Conservation (phyloP, 352 stramenopile species). For the Phytophthora parvispora region DNA sequence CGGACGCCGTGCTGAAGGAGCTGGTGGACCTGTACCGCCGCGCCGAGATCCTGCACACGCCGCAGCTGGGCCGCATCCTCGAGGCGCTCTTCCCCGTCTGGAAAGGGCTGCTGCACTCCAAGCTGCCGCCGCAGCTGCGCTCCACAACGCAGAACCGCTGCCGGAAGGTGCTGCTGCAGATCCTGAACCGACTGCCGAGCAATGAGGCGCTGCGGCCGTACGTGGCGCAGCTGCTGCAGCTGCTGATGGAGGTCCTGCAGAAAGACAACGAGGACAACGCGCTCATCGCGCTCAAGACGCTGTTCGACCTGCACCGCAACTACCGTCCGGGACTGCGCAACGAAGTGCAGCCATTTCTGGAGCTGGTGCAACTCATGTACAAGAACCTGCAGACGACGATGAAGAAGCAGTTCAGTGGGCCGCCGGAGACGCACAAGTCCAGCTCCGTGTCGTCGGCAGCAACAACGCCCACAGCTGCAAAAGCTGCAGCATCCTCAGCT, state of each 20-base stretch:
- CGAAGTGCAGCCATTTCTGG: constrained; percentile 92
- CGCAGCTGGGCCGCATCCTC: constrained; percentile 92
- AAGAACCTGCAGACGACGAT: constrained; percentile 87
- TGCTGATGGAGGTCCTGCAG: constrained; percentile 95
- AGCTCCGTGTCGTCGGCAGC: constrained; percentile 24
- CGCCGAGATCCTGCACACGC: constrained; percentile 90
- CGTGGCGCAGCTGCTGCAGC: constrained; percentile 91
- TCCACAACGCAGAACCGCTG: constrained; percentile 89
- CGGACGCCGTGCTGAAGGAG: constrained; percentile 83
- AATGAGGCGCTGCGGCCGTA: constrained; percentile 97
- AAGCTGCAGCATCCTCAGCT: constrained; percentile 17
- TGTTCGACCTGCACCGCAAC: constrained; percentile 98
- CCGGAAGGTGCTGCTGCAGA: constrained; percentile 95
- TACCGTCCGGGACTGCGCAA: constrained; percentile 93
- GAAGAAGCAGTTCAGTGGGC: constrained; percentile 86
- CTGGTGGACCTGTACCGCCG: constrained; percentile 90
- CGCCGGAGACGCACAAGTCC: constrained; percentile 46
- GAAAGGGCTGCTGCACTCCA: constrained; percentile 84
- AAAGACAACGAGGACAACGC: constrained; percentile 98
- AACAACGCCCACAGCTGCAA: constrained; percentile 28
- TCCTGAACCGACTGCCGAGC: constrained; percentile 95
- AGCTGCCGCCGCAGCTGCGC: constrained; percentile 78
- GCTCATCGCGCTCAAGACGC: constrained; percentile 94
- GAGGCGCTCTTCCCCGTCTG: constrained; percentile 93
- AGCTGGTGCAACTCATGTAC: constrained; percentile 93